Percentiles rank a stretch among this genome's conserved stretches.
phyloP scores from a whole-genome alignment of 371 early-diverging fungal species.

The Mortierella sp. region DNA sequence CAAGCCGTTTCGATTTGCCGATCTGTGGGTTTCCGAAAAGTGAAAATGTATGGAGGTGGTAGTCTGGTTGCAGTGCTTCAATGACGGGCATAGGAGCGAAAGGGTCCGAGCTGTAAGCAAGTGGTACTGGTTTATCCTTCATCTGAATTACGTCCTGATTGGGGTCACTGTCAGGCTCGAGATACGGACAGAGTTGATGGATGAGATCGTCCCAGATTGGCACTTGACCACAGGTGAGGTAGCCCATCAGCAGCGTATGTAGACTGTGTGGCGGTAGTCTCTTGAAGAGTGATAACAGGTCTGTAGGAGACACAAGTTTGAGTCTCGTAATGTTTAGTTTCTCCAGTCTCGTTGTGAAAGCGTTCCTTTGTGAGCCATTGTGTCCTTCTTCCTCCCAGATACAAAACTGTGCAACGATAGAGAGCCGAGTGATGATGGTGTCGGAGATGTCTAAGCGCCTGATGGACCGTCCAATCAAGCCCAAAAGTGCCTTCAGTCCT shows the following conservation, averaged over 20 bases:
- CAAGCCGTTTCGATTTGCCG: slow-evolving; percentile 7
- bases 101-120: no score
- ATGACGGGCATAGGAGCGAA: slow-evolving; percentile 1
- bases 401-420: slow-evolving; percentile 19
- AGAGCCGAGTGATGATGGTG: slow-evolving; percentile 17
- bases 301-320: slow-evolving; percentile 18
- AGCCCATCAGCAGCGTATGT: slow-evolving; percentile 30
- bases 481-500: slow-evolving; percentile 28
- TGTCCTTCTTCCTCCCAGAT: slow-evolving; percentile 7
- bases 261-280: slow-evolving; percentile 22
- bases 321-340: slow-evolving; percentile 38
- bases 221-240: slow-evolving; percentile 22
- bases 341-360: slow-evolving; percentile 21
- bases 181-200: slow-evolving; percentile 4
- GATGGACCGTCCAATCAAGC: slow-evolving; percentile 23
- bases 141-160: no score
- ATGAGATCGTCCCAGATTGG: slow-evolving; percentile 19
- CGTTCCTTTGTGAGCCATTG: not conserved
- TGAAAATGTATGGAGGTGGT: slow-evolving; percentile 32
- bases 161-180: slow-evolving; percentile 1
- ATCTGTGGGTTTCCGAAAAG: slow-evolving; percentile 33
- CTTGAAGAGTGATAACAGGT: slow-evolving; percentile 14
- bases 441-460: slow-evolving; percentile 34
- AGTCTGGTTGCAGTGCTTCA: not conserved
- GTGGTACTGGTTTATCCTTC: no score